phyloP scores from a whole-genome alignment of 257 asterid species.

The Ligustrum vulgare region DNA sequence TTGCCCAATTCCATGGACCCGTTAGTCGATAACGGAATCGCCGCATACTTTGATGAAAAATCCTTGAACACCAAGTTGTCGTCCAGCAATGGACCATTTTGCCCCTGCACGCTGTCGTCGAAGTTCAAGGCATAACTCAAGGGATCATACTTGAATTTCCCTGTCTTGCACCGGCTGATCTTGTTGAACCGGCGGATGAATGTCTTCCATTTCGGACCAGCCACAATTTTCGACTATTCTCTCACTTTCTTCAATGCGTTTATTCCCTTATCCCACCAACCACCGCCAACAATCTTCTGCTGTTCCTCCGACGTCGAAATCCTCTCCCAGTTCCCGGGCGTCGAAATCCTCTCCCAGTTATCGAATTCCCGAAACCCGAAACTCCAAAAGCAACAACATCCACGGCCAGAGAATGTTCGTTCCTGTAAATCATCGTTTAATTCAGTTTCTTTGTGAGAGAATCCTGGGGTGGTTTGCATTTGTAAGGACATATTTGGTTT shows the following conservation, averaged over 20 bases:
- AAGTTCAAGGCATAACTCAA: conserved; percentile 72
- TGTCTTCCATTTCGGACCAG: conserved; percentile 96
- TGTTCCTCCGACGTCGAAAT: conserved; percentile 51
- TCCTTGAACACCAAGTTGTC: conserved; percentile 44
- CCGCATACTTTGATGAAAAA: conserved; percentile 59
- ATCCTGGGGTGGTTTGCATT: conserved; percentile 31
- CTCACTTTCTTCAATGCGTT: conserved; percentile 54
- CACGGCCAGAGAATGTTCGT: conserved; percentile 37
- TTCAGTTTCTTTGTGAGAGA: conserved; percentile 23
- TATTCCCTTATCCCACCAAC: conserved; percentile 49
- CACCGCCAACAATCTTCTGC: neutral
- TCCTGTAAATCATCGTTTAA: conserved; percentile 39
- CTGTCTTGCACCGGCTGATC: conserved; percentile 33
- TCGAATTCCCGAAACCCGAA: conserved; percentile 32
- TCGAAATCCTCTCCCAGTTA: conserved; percentile 61
- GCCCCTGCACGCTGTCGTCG: conserved; percentile 60
- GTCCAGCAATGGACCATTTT: conserved; percentile 34
- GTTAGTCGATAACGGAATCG: conserved; percentile 35
- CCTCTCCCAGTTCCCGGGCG: conserved; percentile 71
- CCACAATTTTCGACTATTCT: conserved; percentile 84
- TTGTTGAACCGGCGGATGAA: conserved; percentile 72
- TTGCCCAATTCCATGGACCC: conserved; percentile 30
- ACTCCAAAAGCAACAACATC: conserved; percentile 59
- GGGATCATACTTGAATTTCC: conserved; percentile 64
- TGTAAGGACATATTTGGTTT: conserved; percentile 33